Percentiles rank a stretch among this genome's conserved stretches.
These are phyloP conservation scores for Globisporangium lucens DNA, from an alignment of 352 stramenopile genomes.

Conservation along the genomic window DNA sequence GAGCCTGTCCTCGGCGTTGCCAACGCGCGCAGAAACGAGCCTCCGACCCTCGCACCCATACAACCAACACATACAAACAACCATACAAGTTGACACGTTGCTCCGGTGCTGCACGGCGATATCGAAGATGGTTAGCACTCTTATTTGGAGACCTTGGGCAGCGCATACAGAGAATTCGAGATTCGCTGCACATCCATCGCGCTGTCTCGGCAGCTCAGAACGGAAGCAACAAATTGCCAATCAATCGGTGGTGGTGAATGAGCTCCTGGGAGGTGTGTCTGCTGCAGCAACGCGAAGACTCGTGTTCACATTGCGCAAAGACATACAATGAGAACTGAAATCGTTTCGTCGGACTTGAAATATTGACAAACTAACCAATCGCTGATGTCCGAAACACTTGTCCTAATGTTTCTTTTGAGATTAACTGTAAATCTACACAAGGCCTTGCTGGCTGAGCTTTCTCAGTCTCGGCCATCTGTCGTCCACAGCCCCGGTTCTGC, in stretches of 20 bases:
- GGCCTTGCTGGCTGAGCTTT: background rate
- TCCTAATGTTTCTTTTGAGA: too few relatives aligned
- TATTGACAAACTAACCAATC: background rate
- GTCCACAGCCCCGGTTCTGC: background rate
- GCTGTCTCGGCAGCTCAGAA: background rate
- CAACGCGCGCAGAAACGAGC: slow-evolving; percentile 5
- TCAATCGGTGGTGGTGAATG: background rate
- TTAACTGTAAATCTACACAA: too few relatives aligned
- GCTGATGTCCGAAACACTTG: background rate
- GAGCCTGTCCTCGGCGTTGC: background rate
- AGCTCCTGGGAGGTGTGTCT: background rate
- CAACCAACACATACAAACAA: background rate
- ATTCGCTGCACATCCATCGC: background rate
- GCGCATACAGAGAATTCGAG: background rate
- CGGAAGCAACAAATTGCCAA: background rate
- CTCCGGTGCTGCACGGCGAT: background rate
- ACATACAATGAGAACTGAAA: too few relatives aligned
- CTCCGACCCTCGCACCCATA: background rate
- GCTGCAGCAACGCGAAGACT: background rate
- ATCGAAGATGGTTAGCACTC: slow-evolving; percentile 7
- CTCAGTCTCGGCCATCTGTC: background rate
- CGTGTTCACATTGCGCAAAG: background rate
- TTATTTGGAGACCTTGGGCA: background rate
- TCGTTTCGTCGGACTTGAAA: background rate
- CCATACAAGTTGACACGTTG: slow-evolving; percentile 9